A percentile compares a stretch with the other conserved stretches of the same genome.
phyloP scores from a whole-genome alignment of 192 early-diverging fungal species.

The Dimargaris cristalligena region DNA sequence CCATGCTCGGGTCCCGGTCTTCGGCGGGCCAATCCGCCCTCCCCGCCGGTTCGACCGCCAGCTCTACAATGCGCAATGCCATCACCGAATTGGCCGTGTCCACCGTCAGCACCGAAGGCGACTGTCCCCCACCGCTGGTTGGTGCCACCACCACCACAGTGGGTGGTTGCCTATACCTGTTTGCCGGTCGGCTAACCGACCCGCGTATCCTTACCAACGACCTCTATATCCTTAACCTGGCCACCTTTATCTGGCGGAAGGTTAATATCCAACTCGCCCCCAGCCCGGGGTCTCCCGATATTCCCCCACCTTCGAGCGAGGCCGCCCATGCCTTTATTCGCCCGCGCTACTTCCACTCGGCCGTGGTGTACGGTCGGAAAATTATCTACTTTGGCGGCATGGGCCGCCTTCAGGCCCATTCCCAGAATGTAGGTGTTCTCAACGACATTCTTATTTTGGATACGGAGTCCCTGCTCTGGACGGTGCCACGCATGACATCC shows the following conservation, averaged over 20 bases:
- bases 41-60: not conserved
- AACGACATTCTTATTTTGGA: constrained; percentile 54
- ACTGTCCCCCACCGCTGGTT: constrained; percentile 53
- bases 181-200: constrained; percentile 50
- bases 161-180: constrained; percentile 39
- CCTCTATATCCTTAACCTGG: constrained; percentile 46
- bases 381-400: constrained; percentile 67
- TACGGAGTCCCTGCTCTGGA: constrained; percentile 35
- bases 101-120: constrained; percentile 25
- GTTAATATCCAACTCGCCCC: constrained; percentile 16
- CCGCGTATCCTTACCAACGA: constrained; percentile 53
- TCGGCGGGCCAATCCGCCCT: no score
- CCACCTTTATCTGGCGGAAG: constrained; percentile 42
- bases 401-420: constrained; percentile 38
- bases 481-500: constrained; percentile 24
- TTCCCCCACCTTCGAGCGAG: not conserved
- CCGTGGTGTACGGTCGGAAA: constrained; percentile 43
- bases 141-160: constrained; percentile 48
- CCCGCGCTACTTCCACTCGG: constrained; percentile 58
- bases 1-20: no score
- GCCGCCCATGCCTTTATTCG: constrained; percentile 18
- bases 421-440: constrained; percentile 43
- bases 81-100: constrained; percentile 9
- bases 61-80: constrained; percentile 4
- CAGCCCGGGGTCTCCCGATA: not conserved